phyloP scores from a whole-genome alignment of 176 grass and related monocot species.

The Zizania latifolia region DNA sequence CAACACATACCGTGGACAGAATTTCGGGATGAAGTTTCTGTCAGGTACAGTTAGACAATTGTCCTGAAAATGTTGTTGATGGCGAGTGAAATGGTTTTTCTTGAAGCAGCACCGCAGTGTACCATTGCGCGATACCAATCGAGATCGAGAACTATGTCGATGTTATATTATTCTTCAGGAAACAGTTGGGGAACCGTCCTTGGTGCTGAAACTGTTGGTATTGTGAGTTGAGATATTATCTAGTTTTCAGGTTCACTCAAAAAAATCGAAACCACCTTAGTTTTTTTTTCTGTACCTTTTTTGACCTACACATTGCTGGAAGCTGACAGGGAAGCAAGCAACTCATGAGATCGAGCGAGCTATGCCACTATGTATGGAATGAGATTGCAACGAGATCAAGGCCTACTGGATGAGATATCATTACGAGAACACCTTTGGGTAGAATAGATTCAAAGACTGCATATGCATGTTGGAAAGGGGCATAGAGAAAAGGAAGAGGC shows the following conservation, averaged over 20 bases:
- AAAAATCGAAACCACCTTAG: background rate
- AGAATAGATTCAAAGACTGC: background rate
- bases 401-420: background rate
- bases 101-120: background rate
- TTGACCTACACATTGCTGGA: background rate
- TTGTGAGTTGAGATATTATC: background rate
- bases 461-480: background rate
- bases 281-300: background rate
- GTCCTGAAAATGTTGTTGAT: background rate
- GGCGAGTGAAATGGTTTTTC: background rate
- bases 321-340: background rate
- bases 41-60: background rate
- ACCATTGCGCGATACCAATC: background rate
- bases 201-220: background rate
- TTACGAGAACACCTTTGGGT: slow-evolving; percentile 8
- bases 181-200: background rate
- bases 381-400: background rate
- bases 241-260: background rate
- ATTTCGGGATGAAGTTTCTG: background rate
- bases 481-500: background rate
- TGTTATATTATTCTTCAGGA: background rate
- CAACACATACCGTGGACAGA: background rate
- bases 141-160: background rate
- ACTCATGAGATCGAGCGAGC: background rate
- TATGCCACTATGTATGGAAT: background rate